Base-by-base conservation (phyloP, 345 rosid genomes). In the Psidium guajava region DNA sequence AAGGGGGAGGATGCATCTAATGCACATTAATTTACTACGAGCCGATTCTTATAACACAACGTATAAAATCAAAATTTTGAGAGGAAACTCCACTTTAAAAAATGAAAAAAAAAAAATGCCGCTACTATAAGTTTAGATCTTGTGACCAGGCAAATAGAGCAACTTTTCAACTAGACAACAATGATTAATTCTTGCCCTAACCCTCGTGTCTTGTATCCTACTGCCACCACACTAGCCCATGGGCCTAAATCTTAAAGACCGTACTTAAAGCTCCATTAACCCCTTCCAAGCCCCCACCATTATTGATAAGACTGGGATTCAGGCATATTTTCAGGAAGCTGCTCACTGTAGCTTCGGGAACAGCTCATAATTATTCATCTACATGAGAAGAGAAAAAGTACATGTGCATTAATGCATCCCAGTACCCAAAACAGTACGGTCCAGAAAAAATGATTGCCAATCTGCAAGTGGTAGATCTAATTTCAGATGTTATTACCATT, bases 401-500 rank as follows among this genome's bases (percentile, higher is more conserved):
- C 77, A 36, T 3, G 0, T 16, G 28, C 16, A 32, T 32, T 18
- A 44, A 64, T 64, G 44, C 22, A 16, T 64, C 77, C 11, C 36
- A 22, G 82, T 50, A 47, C 21, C 54, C 18, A 47, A 47, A 80
- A 44, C n/a, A 47, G 16, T 80, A 11, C 13, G 32, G 28, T 50
- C 28, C 15, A 44, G 28, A 42, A 44, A 52, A n/a, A 82, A 82
- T 52, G 40, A 27, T 27, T 47, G 83, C 6, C 77, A 64, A 32
- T 64, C 77, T 64, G 16, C 77, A 32, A 36, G 8, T 69, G 47
- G 18, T 32, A 69, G 77, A 36, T 69, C 32, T 69, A 51, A 51
- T 81, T 51, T 51, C 21, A 25, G 20, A 49, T 49, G 54, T 44
- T 27, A 24, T 77, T 57, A 93, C 96, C 94, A 86, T 92, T 88